A percentile compares a stretch with the other conserved stretches of the same genome.
These are phyloP conservation scores for Lodderomyces metapsilosis DNA, from an alignment of 1,139 yeast species.

Conservation along the genomic window DNA sequence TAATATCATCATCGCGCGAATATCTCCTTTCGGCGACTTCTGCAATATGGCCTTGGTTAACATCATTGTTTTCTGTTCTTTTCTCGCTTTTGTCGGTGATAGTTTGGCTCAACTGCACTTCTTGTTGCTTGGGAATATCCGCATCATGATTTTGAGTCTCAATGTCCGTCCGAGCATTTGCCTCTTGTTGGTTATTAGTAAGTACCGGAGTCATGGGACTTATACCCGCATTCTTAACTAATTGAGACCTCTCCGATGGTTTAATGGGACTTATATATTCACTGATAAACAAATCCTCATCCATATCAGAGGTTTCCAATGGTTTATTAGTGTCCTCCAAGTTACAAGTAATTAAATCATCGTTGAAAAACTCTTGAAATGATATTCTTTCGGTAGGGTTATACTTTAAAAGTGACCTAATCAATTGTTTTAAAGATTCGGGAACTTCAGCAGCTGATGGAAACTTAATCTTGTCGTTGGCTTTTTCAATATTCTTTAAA, in stretches of 20 bases:
- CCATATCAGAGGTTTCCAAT: constrained; percentile 66
- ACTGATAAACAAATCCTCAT: constrained; percentile 77
- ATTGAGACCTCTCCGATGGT: constrained; percentile 17
- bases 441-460: constrained; percentile 63
- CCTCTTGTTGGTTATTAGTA: neutral
- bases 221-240: constrained; percentile 9
- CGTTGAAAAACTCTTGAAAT: constrained; percentile 79
- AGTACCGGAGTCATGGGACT: neutral
- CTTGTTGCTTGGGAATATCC: neutral
- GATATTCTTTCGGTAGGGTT: constrained; percentile 87
- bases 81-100: no score
- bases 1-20: constrained; percentile 44
- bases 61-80: neutral
- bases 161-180: neutral
- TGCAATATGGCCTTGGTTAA: constrained; percentile 4
- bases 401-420: constrained; percentile 72
- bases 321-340: constrained; percentile 52
- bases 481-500: constrained; percentile 76
- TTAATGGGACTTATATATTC: constrained; percentile 61
- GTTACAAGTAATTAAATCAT: constrained; percentile 50
- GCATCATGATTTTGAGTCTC: neutral
- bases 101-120: neutral
- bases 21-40: constrained; percentile 17
- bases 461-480: constrained; percentile 73
- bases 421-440: constrained; percentile 64